phyloP scores from a whole-genome alignment of 352 stramenopile species.

The Pelagophyceae sp. region DNA sequence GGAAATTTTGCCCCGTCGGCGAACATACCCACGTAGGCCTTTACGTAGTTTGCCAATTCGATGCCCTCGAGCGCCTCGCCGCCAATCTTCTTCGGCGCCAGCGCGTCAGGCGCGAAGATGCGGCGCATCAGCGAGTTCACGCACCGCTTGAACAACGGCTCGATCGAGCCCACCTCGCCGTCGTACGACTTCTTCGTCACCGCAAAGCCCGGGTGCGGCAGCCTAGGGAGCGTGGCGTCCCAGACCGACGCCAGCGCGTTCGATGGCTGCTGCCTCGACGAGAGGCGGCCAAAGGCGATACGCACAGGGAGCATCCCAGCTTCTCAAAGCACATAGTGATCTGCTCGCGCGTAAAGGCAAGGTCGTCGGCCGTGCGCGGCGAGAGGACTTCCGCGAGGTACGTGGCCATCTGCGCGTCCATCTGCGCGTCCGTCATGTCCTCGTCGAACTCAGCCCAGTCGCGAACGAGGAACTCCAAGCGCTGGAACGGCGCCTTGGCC shows the following conservation, averaged over 20 bases:
- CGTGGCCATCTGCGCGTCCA: slow-evolving; percentile 77
- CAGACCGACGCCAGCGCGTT: too few species aligned
- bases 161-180: slow-evolving; percentile 83
- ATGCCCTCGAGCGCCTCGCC: slow-evolving; percentile 77
- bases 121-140: slow-evolving; percentile 85
- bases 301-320: slow-evolving; percentile 83
- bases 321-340: slow-evolving; percentile 92
- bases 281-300: too few species aligned
- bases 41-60: slow-evolving; percentile 89
- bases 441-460: slow-evolving; percentile 97
- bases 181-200: slow-evolving; percentile 94
- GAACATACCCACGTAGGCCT: slow-evolving; percentile 92
- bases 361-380: slow-evolving; percentile 81
- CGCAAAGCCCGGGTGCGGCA: slow-evolving; percentile 89
- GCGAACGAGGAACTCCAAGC: slow-evolving; percentile 94
- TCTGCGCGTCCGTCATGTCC: slow-evolving; percentile 55
- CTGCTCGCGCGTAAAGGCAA: slow-evolving; percentile 83
- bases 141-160: slow-evolving; percentile 81
- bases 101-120: slow-evolving; percentile 77
- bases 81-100: slow-evolving; percentile 87
- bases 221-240: too few species aligned
- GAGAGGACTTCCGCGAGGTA: slow-evolving; percentile 85
- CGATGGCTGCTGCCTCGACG: too few species aligned
- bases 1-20: slow-evolving; percentile 86
- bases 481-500: slow-evolving; percentile 80